Conservation (phyloP, 345 rosid species). For the Corymbia maculata region DNA sequence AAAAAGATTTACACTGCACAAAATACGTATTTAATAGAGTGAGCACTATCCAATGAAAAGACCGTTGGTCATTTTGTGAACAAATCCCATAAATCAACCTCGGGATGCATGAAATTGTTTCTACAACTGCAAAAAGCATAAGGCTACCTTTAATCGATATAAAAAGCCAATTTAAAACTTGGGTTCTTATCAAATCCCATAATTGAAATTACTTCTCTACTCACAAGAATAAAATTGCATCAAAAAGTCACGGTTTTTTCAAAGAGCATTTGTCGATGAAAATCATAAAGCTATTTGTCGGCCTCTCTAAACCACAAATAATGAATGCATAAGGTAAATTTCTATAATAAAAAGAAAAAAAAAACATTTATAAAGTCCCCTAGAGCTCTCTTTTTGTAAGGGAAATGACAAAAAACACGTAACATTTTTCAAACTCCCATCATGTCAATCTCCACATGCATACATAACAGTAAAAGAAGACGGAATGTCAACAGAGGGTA, state of each 20-base stretch:
- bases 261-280: not conserved
- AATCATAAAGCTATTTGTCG: not conserved
- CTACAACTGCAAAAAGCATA: fast-evolving
- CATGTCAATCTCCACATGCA: not conserved
- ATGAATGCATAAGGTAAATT: not conserved
- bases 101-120: not conserved
- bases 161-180: too few relatives aligned
- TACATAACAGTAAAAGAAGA: not conserved
- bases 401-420: not conserved
- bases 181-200: too few relatives aligned
- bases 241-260: not conserved
- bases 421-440: not conserved
- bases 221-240: not conserved
- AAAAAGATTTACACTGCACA: fast-evolving
- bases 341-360: not conserved
- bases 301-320: not conserved
- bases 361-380: not conserved
- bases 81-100: not conserved
- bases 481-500: not conserved
- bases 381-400: not conserved
- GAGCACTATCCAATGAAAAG: not conserved
- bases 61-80: not conserved
- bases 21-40: not conserved
- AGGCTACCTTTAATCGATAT: not conserved
- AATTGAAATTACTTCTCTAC: too few relatives aligned